Base-by-base conservation (phyloP, 805 yeast species). In the Zygotorulaspora sp. region DNA sequence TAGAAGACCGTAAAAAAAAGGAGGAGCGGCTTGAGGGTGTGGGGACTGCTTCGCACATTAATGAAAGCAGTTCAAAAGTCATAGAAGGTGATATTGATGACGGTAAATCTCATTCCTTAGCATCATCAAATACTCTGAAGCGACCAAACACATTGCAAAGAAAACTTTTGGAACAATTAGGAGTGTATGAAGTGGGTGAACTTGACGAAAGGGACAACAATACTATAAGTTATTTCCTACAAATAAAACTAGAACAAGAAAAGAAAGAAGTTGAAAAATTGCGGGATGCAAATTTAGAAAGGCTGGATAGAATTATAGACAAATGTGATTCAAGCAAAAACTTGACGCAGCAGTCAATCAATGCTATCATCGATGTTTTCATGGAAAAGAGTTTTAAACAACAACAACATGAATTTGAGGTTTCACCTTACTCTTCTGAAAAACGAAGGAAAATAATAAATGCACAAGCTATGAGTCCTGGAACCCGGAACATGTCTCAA, bases 261-360 rank as follows among this genome's bases (percentile, higher is more conserved):
- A 43, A 40, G 5, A 49, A 44, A 35, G 43, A 44, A 27, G 31
- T 53, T 2, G 58, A 55, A 31, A 41, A 45, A 32, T 15, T 49
- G 6, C 47, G 54, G 18, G 35, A 40, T n/a, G 29, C 38, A 4
- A 55, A 53, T 40, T 27, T 55, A 24, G 41, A 33, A n/a, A 49
- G 36, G 30, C 34, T 55, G 29, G 31, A 38, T 18, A 27, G 33
- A 5, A 41, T 55, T 15, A 36, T 55, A 12, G 52, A 48, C 23
- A 52, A 45, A 36, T 48, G 53, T 37, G 26, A 40, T 4, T 27
- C 39, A 3, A 47, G 41, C 21, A 48, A 45, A 12, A 49, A 46
- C 19, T 35, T 55, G 8, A 44, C 44, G 14, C 43, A 36, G n/a
- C 41, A 41, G 8, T 26, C 43, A 5, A 38, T 55, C 5, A 40